Conservation (phyloP, 2,329 filamentous ascomycete species). For the Fonsecaea monophora region DNA sequence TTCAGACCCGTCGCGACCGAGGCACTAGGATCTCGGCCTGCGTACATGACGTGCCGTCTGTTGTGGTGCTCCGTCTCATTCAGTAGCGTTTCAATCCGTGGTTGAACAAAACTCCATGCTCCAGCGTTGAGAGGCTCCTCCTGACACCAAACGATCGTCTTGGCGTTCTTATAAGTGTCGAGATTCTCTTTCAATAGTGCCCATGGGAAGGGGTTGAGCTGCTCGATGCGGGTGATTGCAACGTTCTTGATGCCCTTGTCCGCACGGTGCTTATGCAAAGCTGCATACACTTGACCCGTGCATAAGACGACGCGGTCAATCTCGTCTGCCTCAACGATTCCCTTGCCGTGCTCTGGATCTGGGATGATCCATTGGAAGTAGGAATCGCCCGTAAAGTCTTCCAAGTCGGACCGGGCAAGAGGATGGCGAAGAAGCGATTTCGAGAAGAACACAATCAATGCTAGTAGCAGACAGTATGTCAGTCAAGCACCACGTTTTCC, state of each 20-base stretch:
- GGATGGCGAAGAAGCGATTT: slow-evolving; percentile 96
- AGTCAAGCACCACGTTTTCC: neutral
- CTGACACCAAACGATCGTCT: slow-evolving; percentile 96
- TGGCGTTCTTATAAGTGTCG: slow-evolving; percentile 94
- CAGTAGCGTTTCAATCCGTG: slow-evolving; percentile 92
- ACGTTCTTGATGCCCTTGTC: slow-evolving; percentile 86
- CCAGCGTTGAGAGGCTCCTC: slow-evolving; percentile 98
- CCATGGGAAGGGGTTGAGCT: slow-evolving; percentile 99
- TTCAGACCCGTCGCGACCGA: slow-evolving; percentile 94
- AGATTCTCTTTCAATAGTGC: slow-evolving; percentile 95
- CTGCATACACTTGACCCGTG: slow-evolving; percentile 90
- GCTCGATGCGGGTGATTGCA: slow-evolving; percentile 93
- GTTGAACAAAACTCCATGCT: slow-evolving; percentile 96
- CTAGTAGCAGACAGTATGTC: slow-evolving; percentile 52
- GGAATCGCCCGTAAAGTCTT: slow-evolving; percentile 88
- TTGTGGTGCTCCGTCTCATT: slow-evolving; percentile 93
- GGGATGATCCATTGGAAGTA: slow-evolving; percentile 97
- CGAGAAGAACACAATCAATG: slow-evolving; percentile 96
- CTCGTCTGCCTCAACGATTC: slow-evolving; percentile 79
- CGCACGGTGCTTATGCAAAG: slow-evolving; percentile 88
- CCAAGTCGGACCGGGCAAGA: slow-evolving; percentile 83
- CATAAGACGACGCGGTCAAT: slow-evolving; percentile 95
- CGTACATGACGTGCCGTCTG: slow-evolving; percentile 95
- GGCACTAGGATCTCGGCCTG: slow-evolving; percentile 89
- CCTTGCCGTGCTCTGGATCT: slow-evolving; percentile 80